Base-by-base conservation (phyloP, 495 filamentous ascomycete species). In the Xylaria nigripes region DNA sequence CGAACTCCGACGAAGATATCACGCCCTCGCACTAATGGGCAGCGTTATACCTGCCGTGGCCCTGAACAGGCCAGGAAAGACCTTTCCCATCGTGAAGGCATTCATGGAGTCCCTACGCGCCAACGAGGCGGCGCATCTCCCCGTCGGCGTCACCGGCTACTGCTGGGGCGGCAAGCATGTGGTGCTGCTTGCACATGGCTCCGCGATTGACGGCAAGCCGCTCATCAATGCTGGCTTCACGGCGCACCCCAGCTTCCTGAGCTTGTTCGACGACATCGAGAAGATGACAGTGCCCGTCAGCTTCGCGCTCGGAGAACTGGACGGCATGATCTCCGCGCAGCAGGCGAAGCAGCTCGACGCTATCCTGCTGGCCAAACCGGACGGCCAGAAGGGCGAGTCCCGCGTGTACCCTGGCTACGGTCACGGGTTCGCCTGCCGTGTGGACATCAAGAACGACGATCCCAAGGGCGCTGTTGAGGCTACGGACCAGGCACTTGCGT, bases 21-120 rank as follows among this genome's bases (percentile, higher is more conserved):
- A 70, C 25, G 21, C 63, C 62, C 50, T 70, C 56, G 24, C 63
- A 62, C 61, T 75, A 61, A 51, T 72, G 61, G 45, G 72, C 70
- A 63, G 62, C 69, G 44, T 70, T 66, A 45, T 64, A 18, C 62
- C 58, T 40, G 58, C 63, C 40, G 61, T 66, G 25, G 67, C 55
- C 21, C 61, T 51, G 32, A 72, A 47, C 30, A 67, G 57, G 48
- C 65, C 65, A 8, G 68, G 67, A 6, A 71, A 49, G 16, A 68
- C 70, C 44, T 72, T 60, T 10, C 68, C 67, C 44, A 60, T 67
- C 16, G 69, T 55, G 12, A 71, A 56, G 42, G 25, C 52, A 23
- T 40, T 44, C 38, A 42, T 55, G 56, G 51, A 54, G 22, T 16
- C 51, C 2, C 51, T 63, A 2, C 60, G 62, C 21, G 43, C 15